A percentile compares a stretch with the other conserved stretches of the same genome.
phyloP scores from a whole-genome alignment of 1,139 yeast genomes.

The Zygosaccharomyces pseudobailii region DNA sequence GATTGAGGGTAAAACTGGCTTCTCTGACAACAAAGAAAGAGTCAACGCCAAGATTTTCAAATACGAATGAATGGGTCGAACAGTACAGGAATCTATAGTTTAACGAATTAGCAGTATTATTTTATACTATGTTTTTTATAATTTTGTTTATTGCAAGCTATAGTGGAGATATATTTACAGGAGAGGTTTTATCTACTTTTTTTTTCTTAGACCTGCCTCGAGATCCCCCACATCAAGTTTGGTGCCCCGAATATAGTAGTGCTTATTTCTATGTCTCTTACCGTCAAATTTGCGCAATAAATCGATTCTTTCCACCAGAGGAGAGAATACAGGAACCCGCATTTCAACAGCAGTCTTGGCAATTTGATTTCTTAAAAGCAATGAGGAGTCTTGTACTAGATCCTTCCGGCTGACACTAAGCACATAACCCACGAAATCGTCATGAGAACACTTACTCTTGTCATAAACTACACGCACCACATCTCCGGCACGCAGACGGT shows the following conservation, averaged over 20 bases:
- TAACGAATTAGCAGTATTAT: not conserved
- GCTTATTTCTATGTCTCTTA: conserved; percentile 72
- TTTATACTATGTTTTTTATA: not conserved
- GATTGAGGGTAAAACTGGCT: conserved; percentile 15
- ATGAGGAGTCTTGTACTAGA: conserved; percentile 53
- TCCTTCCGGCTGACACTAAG: conserved; percentile 63
- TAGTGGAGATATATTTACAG: conserved; percentile 3
- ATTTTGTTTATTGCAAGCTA: too few relatives aligned
- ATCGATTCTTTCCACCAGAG: conserved; percentile 69
- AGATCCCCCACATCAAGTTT: conserved; percentile 79
- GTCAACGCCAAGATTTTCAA: conserved; percentile 33
- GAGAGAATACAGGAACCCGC: conserved; percentile 73
- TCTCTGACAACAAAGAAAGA: conserved; percentile 30
- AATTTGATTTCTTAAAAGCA: conserved; percentile 73
- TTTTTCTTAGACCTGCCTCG: conserved; percentile 42
- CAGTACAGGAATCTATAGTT: not conserved
- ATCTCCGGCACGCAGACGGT: conserved; percentile 69
- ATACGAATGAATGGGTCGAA: conserved; percentile 12
- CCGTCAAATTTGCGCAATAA: conserved; percentile 62
- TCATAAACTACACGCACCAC: conserved; percentile 69
- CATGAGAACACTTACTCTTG: conserved; percentile 53
- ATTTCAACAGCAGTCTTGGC: conserved; percentile 77
- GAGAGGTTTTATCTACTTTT: conserved; percentile 10
- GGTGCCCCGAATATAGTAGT: conserved; percentile 79
- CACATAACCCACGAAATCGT: conserved; percentile 65